Conservation (phyloP, 805 yeast species). For the Komagataella kurtzmanii region DNA sequence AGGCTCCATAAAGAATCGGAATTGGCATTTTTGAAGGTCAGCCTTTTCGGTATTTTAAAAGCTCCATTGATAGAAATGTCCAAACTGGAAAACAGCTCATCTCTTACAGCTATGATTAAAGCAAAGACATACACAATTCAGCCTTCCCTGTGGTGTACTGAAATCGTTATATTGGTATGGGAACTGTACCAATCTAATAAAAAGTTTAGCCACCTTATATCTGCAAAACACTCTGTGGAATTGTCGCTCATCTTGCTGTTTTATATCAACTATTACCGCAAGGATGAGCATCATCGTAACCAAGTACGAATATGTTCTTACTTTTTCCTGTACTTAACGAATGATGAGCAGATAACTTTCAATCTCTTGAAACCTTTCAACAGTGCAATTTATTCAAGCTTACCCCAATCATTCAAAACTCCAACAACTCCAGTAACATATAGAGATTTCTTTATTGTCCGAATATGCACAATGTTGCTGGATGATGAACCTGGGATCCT, state of each 20-base stretch:
- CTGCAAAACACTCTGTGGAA: constrained; percentile 36
- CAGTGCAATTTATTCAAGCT: constrained; percentile 23
- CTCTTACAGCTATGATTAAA: constrained; percentile 13
- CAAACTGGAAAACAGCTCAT: not conserved
- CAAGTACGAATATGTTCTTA: constrained; percentile 37
- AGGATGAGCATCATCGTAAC: constrained; percentile 21
- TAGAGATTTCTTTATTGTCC: constrained; percentile 50
- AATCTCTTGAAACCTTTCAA: constrained; percentile 33
- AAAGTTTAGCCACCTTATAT: constrained; percentile 30
- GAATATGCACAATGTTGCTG: constrained; percentile 29
- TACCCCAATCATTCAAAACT: constrained; percentile 39
- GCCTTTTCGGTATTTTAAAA: constrained; percentile 33
- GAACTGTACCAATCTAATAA: constrained; percentile 67
- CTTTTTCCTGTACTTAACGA: constrained; percentile 34
- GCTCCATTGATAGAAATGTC: constrained; percentile 22
- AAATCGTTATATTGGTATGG: constrained; percentile 55
- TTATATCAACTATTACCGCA: constrained; percentile 38
- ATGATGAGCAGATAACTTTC: constrained; percentile 19
- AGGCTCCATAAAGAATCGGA: constrained; percentile 43
- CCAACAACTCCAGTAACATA: constrained; percentile 31
- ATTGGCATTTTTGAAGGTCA: constrained; percentile 29
- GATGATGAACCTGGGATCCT: constrained; percentile 20
- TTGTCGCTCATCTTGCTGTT: constrained; percentile 40
- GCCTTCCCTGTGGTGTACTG: constrained; percentile 34
- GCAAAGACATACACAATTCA: constrained; percentile 8